A percentile compares a stretch with the other conserved stretches of the same genome.
These are phyloP conservation scores for Ophiostoma novo-ulmi DNA, from an alignment of 2,329 filamentous ascomycete genomes.

Conservation along the genomic window DNA sequence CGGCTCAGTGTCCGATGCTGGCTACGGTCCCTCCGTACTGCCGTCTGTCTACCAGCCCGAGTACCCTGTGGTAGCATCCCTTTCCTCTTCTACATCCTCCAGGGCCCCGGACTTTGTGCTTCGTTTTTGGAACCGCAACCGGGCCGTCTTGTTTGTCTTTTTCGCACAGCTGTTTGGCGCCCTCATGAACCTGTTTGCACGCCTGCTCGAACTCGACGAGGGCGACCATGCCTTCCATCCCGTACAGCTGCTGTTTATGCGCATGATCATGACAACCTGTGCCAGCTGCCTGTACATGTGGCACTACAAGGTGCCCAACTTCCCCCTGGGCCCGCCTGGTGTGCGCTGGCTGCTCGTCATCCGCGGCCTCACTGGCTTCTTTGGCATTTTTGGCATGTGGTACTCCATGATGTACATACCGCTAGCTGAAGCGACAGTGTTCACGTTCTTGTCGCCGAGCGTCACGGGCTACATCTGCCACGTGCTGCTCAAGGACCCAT, in stretches of 20 bases:
- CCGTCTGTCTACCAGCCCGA: conserved; percentile 27
- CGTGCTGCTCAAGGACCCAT: conserved; percentile 67
- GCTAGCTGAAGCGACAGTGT: conserved; percentile 80
- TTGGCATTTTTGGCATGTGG: conserved; percentile 75
- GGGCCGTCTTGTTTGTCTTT: conserved; percentile 68
- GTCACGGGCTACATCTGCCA: conserved; percentile 77
- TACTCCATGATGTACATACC: conserved; percentile 67
- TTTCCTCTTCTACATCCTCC: conserved; percentile 16
- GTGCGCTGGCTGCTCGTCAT: conserved; percentile 61
- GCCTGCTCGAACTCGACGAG: conserved; percentile 63
- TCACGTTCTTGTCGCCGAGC: conserved; percentile 79
- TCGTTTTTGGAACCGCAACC: conserved; percentile 58
- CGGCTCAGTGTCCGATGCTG: conserved; percentile 39
- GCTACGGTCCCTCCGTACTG: conserved; percentile 30
- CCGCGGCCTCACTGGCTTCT: conserved; percentile 35
- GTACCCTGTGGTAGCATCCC: background rate
- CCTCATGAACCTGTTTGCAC: conserved; percentile 77
- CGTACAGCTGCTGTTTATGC: conserved; percentile 75
- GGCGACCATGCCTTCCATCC: conserved; percentile 70
- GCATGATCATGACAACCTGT: conserved; percentile 69
- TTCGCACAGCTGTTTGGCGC: conserved; percentile 74
- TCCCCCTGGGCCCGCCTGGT: conserved; percentile 62
- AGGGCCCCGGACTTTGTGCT: conserved; percentile 29
- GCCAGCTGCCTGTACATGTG: conserved; percentile 69
- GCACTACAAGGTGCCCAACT: conserved; percentile 60